Base-by-base conservation (phyloP, 257 asterid species). In the Solanum habrochaites region DNA sequence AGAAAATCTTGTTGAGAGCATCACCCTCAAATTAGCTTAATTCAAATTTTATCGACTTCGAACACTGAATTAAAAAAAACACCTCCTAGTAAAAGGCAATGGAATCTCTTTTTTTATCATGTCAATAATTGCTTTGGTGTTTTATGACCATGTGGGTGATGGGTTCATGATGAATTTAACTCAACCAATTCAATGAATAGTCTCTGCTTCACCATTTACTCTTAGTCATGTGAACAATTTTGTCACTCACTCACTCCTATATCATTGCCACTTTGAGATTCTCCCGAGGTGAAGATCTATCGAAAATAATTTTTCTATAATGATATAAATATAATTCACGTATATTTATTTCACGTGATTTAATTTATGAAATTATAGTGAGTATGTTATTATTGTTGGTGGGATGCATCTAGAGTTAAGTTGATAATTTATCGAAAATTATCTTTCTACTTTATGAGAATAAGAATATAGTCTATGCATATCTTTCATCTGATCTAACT, bases 31-130 rank as follows among this genome's bases (percentile, higher is more conserved):
- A 6, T 16, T 6, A 16, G 0, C 4, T 1, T 23, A 16, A 52
- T 52, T 0, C 0, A 52, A 49, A 52, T 52, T 52, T 52, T 52
- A 1, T 16, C 1, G 1, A 0, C 10, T 16, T 0, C 10, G 9
- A 0, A 35, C 7, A 35, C 7, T 35, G 39, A 35, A 5, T 35
- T 35, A 5, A 35, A 35, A 35, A 35, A 52, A 49, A 49, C 9
- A 52, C 10, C 23, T 2, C 62, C 23, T 52, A 56, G 20, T 56
- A 18, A 56, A 56, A 56, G 64, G 11, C n/a, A 56, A 56, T 18
- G n/a, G 11, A 18, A 56, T 15, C n/a, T 69, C 3, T 64, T 69
- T 69, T 69, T 31, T 69, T 8, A 40, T 15, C 75, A 37, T 69
- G 35, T 3, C 3, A 14, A 31, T 69, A 7, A 31, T 7, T 69